phyloP scores from a whole-genome alignment of 2,329 filamentous ascomycete genomes.

The Orbilia oligospora region DNA sequence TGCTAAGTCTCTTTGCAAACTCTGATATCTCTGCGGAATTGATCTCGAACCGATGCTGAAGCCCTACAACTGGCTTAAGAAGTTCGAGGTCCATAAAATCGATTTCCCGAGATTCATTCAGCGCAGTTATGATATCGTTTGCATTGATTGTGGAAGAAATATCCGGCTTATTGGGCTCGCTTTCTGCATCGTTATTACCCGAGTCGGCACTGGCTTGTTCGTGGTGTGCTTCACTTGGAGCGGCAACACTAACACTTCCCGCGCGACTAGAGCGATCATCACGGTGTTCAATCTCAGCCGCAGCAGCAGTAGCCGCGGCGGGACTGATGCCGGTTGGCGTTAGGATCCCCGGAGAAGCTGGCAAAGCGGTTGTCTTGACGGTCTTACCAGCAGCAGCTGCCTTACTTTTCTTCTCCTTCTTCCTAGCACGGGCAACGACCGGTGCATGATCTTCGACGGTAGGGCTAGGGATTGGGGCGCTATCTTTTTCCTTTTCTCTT shows the following conservation, averaged over 20 bases:
- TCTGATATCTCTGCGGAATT: constrained; percentile 65
- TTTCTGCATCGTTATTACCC: constrained; percentile 41
- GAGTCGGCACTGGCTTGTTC: constrained; percentile 25
- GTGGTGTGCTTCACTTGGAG: constrained; percentile 37
- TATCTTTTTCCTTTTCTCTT: constrained; percentile 72
- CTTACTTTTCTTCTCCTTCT: constrained; percentile 78
- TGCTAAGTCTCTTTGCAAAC: constrained; percentile 55
- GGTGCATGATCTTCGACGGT: constrained; percentile 74
- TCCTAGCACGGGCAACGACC: constrained; percentile 85
- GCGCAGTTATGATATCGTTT: constrained; percentile 67
- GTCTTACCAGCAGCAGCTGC: constrained; percentile 52
- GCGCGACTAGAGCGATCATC: constrained; percentile 51
- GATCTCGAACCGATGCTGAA: constrained; percentile 64
- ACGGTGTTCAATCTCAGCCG: constrained; percentile 35
- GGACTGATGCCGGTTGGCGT: constrained; percentile 33
- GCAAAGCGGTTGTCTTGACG: constrained; percentile 33
- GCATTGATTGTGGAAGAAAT: constrained; percentile 64
- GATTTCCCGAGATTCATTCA: constrained; percentile 67
- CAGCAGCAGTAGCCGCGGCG: background rate
- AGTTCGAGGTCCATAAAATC: constrained; percentile 67
- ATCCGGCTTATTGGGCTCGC: constrained; percentile 62
- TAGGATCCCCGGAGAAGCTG: constrained; percentile 36
- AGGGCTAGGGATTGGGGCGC: constrained; percentile 70
- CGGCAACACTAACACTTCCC: constrained; percentile 43
- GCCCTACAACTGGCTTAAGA: constrained; percentile 67